phyloP scores from a whole-genome alignment of 2,329 filamentous ascomycete genomes.

The Fusarium begoniae region DNA sequence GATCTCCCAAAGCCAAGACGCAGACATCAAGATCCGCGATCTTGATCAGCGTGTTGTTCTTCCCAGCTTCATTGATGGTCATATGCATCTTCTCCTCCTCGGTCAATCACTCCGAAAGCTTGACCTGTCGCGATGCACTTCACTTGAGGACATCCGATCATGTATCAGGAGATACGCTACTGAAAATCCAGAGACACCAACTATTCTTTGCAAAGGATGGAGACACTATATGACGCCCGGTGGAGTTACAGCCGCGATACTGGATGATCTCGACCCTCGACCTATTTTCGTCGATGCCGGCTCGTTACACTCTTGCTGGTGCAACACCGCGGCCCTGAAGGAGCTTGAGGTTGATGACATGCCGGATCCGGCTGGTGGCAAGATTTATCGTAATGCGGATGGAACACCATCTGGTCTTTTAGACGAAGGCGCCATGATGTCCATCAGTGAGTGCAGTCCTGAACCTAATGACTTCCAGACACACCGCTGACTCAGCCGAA shows the following conservation, averaged over 20 bases:
- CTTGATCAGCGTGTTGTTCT: constrained; percentile 52
- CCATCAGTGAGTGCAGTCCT: constrained; percentile 45
- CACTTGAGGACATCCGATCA: constrained; percentile 57
- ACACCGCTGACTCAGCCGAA: too few species aligned
- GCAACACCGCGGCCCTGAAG: constrained; percentile 58
- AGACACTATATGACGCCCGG: constrained; percentile 56
- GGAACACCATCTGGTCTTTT: constrained; percentile 60
- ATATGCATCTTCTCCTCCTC: constrained; percentile 63
- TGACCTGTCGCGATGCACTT: constrained; percentile 56
- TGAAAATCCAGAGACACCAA: constrained; percentile 54
- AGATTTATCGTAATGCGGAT: constrained; percentile 56
- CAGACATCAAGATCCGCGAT: constrained; percentile 17
- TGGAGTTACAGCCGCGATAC: constrained; percentile 52
- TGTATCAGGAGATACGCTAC: constrained; percentile 56
- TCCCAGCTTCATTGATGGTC: constrained; percentile 66
- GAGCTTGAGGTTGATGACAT: constrained; percentile 57
- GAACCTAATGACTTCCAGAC: too few species aligned
- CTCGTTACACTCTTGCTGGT: constrained; percentile 66
- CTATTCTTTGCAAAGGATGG: constrained; percentile 64
- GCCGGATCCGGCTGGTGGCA: constrained; percentile 60
- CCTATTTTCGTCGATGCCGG: constrained; percentile 66
- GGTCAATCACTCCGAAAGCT: constrained; percentile 63
- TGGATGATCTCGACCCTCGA: constrained; percentile 62
- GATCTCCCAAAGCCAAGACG: accelerated
- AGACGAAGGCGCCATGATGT: constrained; percentile 48